Conservation (phyloP, 179 eudicot species). For the Nepenthes alata region DNA sequence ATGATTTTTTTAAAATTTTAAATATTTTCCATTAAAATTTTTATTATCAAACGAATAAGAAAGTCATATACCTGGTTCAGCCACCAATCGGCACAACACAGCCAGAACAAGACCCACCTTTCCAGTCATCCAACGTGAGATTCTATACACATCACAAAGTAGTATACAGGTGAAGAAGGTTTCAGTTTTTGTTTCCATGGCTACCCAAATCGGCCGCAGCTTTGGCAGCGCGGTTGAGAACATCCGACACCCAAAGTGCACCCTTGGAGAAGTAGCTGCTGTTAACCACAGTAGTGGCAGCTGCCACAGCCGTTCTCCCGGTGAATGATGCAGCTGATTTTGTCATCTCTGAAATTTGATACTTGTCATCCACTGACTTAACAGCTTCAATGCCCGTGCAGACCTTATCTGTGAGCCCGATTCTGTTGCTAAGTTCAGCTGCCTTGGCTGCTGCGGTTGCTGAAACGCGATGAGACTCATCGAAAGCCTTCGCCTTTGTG, state of each 20-base stretch:
- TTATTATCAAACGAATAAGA: no score
- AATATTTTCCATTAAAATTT: no score
- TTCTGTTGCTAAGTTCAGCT: constrained; percentile 49
- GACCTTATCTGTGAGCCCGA: constrained; percentile 59
- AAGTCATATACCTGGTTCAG: no score
- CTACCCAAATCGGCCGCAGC: constrained; percentile 58
- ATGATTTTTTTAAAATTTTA: no score
- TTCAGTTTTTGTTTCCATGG: constrained; percentile 12
- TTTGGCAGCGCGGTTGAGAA: constrained; percentile 57
- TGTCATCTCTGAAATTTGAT: constrained; percentile 43
- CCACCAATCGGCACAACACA: no score
- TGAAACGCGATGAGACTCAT: constrained; percentile 64
- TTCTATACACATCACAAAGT: no score
- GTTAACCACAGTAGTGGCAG: constrained; percentile 60
- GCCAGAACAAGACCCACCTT: no score
- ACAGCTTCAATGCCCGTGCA: constrained; percentile 58
- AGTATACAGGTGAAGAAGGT: not conserved
- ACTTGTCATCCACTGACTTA: constrained; percentile 46
- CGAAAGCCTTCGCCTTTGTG: constrained; percentile 59
- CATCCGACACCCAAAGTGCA: constrained; percentile 76
- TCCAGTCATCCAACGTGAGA: no score
- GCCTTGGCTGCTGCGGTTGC: constrained; percentile 66
- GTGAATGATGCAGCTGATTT: constrained; percentile 50
- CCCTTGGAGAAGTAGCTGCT: constrained; percentile 71
- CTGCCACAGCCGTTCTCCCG: constrained; percentile 53